phyloP scores from a whole-genome alignment of 106 monocot species.

The Cymbidium sinense region DNA sequence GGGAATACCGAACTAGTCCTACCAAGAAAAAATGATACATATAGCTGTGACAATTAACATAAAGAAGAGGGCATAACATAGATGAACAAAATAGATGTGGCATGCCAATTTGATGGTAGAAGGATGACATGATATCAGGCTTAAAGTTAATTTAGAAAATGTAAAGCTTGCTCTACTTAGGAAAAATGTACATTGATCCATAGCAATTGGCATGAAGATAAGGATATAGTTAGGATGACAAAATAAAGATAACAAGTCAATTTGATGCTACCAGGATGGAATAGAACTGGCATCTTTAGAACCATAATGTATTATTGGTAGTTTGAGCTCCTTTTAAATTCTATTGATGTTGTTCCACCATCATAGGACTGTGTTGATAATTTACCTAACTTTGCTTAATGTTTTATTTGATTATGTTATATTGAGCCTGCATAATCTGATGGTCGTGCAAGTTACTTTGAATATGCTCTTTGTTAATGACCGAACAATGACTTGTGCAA shows the following conservation, averaged over 20 bases:
- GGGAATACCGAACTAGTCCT: not conserved
- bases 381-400: too few relatives aligned
- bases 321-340: not conserved
- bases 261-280: not conserved
- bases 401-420: too few relatives aligned
- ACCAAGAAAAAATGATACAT: not conserved
- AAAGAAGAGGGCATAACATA: too few relatives aligned
- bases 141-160: not conserved
- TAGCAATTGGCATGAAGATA: not conserved
- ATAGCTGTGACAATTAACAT: too few relatives aligned
- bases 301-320: not conserved
- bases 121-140: too few relatives aligned
- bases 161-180: not conserved
- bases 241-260: not conserved
- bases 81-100: too few relatives aligned
- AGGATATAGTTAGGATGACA: not conserved
- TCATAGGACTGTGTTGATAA: too few relatives aligned
- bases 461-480: not conserved
- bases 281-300: not conserved
- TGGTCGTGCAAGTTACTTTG: not conserved
- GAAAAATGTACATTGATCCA: not conserved
- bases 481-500: not conserved
- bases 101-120: too few relatives aligned
- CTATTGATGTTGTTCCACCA: too few relatives aligned
- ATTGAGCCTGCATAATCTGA: too few relatives aligned